Base-by-base conservation (phyloP, 2,329 filamentous ascomycete genomes). In the Blastomyces silverae region DNA sequence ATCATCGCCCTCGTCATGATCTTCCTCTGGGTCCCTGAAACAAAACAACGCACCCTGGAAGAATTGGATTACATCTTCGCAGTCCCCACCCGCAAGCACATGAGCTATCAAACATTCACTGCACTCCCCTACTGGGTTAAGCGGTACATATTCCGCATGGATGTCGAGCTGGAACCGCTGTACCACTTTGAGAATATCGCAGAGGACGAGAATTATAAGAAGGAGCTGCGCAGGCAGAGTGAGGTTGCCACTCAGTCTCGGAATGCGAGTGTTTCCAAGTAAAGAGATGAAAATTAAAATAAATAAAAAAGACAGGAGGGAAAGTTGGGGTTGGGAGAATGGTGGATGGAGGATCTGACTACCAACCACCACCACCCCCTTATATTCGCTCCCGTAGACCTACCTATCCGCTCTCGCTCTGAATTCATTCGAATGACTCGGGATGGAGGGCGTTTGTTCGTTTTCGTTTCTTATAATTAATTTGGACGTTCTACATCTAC, bases 51-150 rank as follows among this genome's bases (percentile, higher is more conserved):
- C 42, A 84, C 83, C 1, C 71, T 78, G 20, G 82, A 85, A 71
- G 84, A 86, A 71, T 75, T 89, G 46, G 86, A 89, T 67, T 82
- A 81, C 66, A 78, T 82, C 66, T 83, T 83, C 70, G 84, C 83
- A 4, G 84, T 88, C 3, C 84, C 85, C 1, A 86, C 83, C 7
- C 75, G 80, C 28, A 80, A 78, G 61, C 85, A 85, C 69, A 81
- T 83, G 72, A 77, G 74, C 64, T 88, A 88, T 67, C 85, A 88
- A 71, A 67, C 83, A 13, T 81, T 76, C 67, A 81, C 83, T 67
- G 81, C 79, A 0, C 72, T 87, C 31, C 87, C 86, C 0, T 89
- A 81, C 77, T 88, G 83, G 82, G 73, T 85, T 70, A 85, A 81
- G 71, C 79, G 83, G 22, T 86, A 82, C 72, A 73, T 89, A 31